phyloP scores from a whole-genome alignment of 2,329 filamentous ascomycete genomes.

The Calonectria fujianensis region DNA sequence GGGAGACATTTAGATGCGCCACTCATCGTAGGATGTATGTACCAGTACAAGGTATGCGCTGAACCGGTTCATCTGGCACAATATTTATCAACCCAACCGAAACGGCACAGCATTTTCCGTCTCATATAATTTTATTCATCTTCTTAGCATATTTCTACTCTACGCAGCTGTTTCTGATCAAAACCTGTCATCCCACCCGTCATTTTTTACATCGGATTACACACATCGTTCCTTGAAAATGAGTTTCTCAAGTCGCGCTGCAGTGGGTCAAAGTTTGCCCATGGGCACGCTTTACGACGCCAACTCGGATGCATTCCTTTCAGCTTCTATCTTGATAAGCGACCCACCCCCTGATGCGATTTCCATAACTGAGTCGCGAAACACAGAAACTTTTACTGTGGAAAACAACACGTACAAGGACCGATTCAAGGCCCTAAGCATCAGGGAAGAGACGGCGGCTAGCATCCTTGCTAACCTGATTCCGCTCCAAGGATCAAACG shows the following conservation, averaged over 20 bases:
- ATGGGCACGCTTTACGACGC: not conserved
- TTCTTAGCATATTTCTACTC: not conserved
- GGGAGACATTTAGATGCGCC: not conserved
- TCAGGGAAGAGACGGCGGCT: not conserved
- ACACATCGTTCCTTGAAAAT: not conserved
- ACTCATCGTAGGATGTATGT: not conserved
- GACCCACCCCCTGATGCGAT: not conserved
- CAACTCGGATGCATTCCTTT: not conserved
- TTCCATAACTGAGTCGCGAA: not conserved
- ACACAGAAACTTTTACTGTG: not conserved
- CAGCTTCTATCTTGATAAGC: not conserved
- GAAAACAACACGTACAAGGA: not conserved
- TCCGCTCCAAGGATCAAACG: not conserved
- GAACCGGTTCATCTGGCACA: not conserved
- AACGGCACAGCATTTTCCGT: not conserved
- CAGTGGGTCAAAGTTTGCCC: not conserved
- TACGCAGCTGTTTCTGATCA: not conserved
- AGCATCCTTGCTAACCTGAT: not conserved
- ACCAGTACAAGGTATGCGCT: not conserved
- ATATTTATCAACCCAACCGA: not conserved
- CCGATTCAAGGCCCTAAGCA: not conserved
- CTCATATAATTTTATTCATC: not conserved
- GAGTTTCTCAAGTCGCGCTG: not conserved
- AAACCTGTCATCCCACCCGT: not conserved
- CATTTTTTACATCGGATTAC: not conserved